Conservation (phyloP, 148 eudicot species). For the Cornus kousa region DNA sequence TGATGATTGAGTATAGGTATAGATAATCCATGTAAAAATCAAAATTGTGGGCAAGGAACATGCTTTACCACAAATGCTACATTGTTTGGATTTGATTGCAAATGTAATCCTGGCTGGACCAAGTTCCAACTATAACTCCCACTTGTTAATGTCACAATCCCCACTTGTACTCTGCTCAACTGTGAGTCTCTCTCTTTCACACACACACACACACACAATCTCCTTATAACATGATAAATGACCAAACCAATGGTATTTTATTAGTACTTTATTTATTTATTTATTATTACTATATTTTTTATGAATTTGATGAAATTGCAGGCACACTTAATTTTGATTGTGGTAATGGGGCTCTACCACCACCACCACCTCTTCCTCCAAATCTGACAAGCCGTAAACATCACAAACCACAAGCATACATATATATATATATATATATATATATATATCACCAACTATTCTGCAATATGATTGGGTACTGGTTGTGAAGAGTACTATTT, state of each 20-base stretch:
- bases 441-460: too few relatives aligned
- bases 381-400: constrained; percentile 15
- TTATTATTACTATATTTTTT: too few relatives aligned
- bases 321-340: constrained; percentile 22
- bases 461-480: too few relatives aligned
- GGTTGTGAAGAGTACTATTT: too few relatives aligned
- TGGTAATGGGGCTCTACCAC: constrained; percentile 4
- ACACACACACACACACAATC: not conserved
- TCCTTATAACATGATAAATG: too few relatives aligned
- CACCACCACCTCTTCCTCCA: not conserved
- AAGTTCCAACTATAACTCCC: not conserved
- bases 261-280: too few relatives aligned
- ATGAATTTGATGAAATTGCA: constrained; percentile 13
- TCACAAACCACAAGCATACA: not conserved
- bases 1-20: not conserved
- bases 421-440: not conserved
- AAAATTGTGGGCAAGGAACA: constrained; percentile 21
- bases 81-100: constrained; percentile 9
- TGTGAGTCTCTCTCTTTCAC: constrained; percentile 16
- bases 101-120: constrained; percentile 20
- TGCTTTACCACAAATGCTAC: constrained; percentile 12
- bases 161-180: constrained; percentile 22
- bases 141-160: not conserved
- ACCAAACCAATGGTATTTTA: too few relatives aligned
- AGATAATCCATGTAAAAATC: not conserved